A percentile compares a stretch with the other conserved stretches of the same genome.
These are phyloP conservation scores for Dalbergia cultrata DNA, from an alignment of 306 rosid species.

Conservation along the genomic window DNA sequence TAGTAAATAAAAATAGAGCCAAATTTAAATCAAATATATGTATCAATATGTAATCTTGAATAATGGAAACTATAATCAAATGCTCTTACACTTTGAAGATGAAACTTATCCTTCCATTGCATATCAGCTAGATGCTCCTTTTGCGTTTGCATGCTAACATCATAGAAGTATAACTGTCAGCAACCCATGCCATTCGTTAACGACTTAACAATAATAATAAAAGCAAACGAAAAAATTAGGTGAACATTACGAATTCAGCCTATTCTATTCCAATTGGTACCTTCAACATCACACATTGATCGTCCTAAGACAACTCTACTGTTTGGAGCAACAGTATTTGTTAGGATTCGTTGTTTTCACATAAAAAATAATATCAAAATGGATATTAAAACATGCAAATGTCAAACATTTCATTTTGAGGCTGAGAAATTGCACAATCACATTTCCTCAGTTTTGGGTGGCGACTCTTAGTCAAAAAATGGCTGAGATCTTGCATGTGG, in stretches of 20 bases:
- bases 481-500: too few species aligned
- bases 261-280: slow-evolving; percentile 42
- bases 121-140: slow-evolving; percentile 85
- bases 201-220: not conserved
- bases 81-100: slow-evolving; percentile 81
- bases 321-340: slow-evolving; percentile 95
- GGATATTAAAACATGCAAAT: slow-evolving; percentile 32
- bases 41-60: too few species aligned
- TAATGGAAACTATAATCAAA: too few species aligned
- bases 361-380: slow-evolving; percentile 53
- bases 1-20: too few species aligned
- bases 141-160: slow-evolving; percentile 96
- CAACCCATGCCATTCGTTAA: not conserved
- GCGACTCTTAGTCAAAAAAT: too few species aligned
- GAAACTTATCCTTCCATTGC: slow-evolving; percentile 97
- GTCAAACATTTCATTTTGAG: not conserved
- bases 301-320: slow-evolving; percentile 82
- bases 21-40: too few species aligned
- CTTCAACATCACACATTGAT: slow-evolving; percentile 88
- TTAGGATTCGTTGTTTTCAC: slow-evolving; percentile 95
- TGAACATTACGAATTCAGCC: not conserved
- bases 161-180: slow-evolving; percentile 18
- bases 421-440: too few species aligned
- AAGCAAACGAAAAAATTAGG: not conserved
- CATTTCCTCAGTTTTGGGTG: too few species aligned